A percentile compares a stretch with the other conserved stretches of the same genome.
Evolutionary conservation across 306 rosid genomes (phyloP).

Genomic region (Heteromeles arbutifolia): DNA sequence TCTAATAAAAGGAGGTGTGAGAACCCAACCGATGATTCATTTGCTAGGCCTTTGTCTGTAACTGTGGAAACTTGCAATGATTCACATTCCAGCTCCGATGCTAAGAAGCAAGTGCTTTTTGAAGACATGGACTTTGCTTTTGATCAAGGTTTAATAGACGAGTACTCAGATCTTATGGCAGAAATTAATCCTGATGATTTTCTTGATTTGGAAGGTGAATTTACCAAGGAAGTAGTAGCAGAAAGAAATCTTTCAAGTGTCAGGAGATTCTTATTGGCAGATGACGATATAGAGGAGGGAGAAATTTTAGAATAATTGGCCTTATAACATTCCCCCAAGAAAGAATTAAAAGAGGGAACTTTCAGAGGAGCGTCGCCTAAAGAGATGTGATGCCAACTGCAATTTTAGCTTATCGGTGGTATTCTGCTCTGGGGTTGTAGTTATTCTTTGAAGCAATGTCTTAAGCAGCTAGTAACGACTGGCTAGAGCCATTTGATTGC

Average conservation of each 20-base stretch:
- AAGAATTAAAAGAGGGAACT: not conserved
- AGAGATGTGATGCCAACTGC: not conserved
- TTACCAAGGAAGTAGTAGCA: conserved; percentile 24
- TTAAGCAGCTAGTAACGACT: not conserved
- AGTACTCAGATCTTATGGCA: conserved; percentile 46
- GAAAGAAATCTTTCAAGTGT: conserved; percentile 20
- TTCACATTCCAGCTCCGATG: conserved; percentile 18
- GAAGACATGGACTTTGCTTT: conserved; percentile 42
- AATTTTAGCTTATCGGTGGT: not conserved
- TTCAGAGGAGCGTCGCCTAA: not conserved
- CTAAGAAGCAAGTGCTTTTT: conserved; percentile 20
- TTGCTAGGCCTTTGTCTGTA: conserved; percentile 27
- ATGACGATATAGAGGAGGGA: conserved; percentile 75
- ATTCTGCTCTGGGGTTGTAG: not conserved
- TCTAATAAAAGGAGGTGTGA: conserved; percentile 20
- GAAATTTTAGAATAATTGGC: conserved; percentile 52
- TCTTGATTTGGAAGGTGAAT: conserved; percentile 45
- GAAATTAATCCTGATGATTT: conserved; percentile 53
- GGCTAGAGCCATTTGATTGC: not conserved
- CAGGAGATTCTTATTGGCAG: conserved; percentile 18
- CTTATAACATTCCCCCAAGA: not conserved
- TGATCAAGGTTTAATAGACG: conserved; percentile 55
- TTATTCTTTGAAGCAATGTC: not conserved
- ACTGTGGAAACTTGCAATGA: conserved; percentile 26
- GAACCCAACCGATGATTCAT: conserved; percentile 17